Base-by-base conservation (phyloP, 2,329 filamentous ascomycete species). In the Fusarium tupiense region DNA sequence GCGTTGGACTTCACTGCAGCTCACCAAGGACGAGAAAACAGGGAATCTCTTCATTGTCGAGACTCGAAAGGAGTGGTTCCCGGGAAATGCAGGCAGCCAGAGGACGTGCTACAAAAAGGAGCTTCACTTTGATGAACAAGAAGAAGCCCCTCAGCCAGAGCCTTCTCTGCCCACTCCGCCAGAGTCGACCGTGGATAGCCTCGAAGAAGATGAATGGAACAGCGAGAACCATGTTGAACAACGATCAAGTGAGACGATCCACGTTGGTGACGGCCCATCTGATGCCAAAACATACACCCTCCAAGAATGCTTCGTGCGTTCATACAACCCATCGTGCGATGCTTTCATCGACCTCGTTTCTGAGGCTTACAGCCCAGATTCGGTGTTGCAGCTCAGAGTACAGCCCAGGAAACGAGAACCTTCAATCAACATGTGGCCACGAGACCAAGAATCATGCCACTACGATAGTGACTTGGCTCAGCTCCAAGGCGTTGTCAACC, bases 1-100 rank as follows among this genome's bases (percentile, higher is more conserved):
- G 75, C 88, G 91, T 6, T 95, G 93, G 92, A 92, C 89, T 0
- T 89, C 90, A 65, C 82, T 95, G 8, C 87, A 87, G 8, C 83
- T 95, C 3, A 86, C 89, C 35, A 85, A 84, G 40, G 89, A 93
- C 67, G 90, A 93, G 67, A 76, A 76, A 17, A 91, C 88, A 0
- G 89, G 90, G 3, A 81, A 85, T 20, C 81, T 93, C 3, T 84
- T 88, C 58, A 90, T 94, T 24, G 81, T 93, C 2, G 93, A 95
- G 80, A 88, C 88, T 37, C 87, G 93, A 20, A 91, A 90, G 35
- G 93, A 95, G 80, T 94, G 91, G 90, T 85, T 85, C 12, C 71
- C 73, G 1, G 80, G 81, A 37, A 84, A 85, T 29, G 91, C 90
- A 64, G 87, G 86, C 31, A 90, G 90, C 65, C 85, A 87, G 46